A percentile compares a stretch with the other conserved stretches of the same genome.
Conservation (phyloP, 192 early-diverging fungal genomes). For the Umbelopsis isabellina region DNA sequence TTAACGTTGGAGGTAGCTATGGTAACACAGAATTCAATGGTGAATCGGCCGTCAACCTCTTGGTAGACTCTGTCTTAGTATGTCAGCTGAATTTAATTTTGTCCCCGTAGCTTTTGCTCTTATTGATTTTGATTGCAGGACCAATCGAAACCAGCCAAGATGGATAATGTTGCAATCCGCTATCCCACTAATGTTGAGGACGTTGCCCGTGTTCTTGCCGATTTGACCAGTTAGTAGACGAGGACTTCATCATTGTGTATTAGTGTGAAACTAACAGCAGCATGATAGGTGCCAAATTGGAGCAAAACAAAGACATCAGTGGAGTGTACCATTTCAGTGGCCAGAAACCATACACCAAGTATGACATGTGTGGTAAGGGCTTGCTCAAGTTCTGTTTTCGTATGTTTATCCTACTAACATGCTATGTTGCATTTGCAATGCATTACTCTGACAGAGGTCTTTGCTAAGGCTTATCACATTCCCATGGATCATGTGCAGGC, state of each 20-base stretch:
- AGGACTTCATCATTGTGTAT: neutral
- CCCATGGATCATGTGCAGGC: constrained; percentile 55
- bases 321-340: constrained; percentile 69
- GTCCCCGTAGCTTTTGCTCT: neutral
- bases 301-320: constrained; percentile 41
- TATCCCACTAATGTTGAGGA: constrained; percentile 87
- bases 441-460: constrained; percentile 42
- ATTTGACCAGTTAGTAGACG: constrained; percentile 53
- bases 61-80: constrained; percentile 69
- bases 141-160: constrained; percentile 46
- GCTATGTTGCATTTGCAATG: no score
- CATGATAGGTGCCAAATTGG: constrained; percentile 37
- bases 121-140: constrained; percentile 35
- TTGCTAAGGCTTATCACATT: constrained; percentile 48
- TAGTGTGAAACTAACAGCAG: neutral
- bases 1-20: constrained; percentile 39
- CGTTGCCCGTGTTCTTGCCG: constrained; percentile 68
- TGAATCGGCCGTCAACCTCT: constrained; percentile 79
- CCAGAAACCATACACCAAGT: constrained; percentile 67
- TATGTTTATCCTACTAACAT: neutral
- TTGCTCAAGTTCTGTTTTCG: neutral
- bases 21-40: constrained; percentile 63
- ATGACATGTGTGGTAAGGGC: constrained; percentile 67
- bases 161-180: constrained; percentile 72
- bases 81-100: neutral